phyloP scores from a whole-genome alignment of 2,329 filamentous ascomycete genomes.

The Cryphonectria parasitica region DNA sequence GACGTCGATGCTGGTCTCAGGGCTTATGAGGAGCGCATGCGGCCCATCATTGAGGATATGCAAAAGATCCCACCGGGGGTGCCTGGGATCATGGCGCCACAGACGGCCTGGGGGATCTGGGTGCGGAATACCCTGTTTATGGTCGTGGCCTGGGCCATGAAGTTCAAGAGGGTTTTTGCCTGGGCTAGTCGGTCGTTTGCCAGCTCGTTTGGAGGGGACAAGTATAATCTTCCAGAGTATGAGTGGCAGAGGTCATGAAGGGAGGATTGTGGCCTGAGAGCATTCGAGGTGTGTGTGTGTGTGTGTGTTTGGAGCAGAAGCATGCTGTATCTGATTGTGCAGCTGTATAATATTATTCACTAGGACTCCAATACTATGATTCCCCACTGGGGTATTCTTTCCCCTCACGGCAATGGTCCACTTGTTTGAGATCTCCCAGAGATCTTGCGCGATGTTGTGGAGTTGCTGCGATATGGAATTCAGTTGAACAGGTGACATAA shows the following conservation, averaged over 20 bases:
- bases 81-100: conserved; percentile 45
- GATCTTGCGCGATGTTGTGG: no score
- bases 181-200: conserved; percentile 39
- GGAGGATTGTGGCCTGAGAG: no score
- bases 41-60: conserved; percentile 41
- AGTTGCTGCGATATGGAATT: no score
- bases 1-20: conserved; percentile 40
- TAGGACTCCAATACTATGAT: no score
- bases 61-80: conserved; percentile 40
- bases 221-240: conserved; percentile 45
- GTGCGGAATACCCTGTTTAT: conserved; percentile 47
- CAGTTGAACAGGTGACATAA: no score
- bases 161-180: conserved; percentile 33
- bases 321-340: no score
- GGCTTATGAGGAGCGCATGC: conserved; percentile 43
- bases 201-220: conserved; percentile 39
- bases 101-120: conserved; percentile 50
- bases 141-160: conserved; percentile 43
- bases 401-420: no score
- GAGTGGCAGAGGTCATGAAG: conserved; percentile 28
- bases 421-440: no score
- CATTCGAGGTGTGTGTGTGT: no score
- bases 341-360: no score
- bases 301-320: no score
- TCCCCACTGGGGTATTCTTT: no score